Base-by-base conservation (phyloP, 305 asterid genomes). In the Solanum hybrid region DNA sequence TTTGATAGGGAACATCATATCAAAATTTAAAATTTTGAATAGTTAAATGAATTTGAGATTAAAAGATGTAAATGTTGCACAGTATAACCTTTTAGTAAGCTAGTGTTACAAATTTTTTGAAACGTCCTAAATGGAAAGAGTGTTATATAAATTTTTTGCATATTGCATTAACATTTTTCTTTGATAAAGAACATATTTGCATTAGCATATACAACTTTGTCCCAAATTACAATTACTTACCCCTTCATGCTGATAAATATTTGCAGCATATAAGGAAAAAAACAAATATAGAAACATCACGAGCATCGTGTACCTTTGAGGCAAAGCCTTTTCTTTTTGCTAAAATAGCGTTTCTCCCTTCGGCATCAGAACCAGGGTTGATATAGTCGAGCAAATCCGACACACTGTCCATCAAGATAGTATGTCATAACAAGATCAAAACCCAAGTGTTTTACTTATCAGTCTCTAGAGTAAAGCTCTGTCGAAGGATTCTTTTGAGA, bases 311-410 rank as follows among this genome's bases (percentile, higher is more conserved):
- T 82, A 97, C 99, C 99, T 96, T 97, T 20, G 93, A 91, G 42
- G 92, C 60, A 91, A 88, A 94, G 89, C 87, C 94, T 93, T 93
- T 96, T 93, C 97, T 95, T 94, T 91, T 96, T 87, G 94, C 84
- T 35, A 34, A 40, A 35, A 92, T 90, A 40, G 92, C 92, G 85
- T 94, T 96, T 93, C 92, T 96, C 89, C 95, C 99, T 90, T 96
- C 93, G 90, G 95, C 93, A 95, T 95, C 97, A 36, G 94, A 94
- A 92, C 93, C 94, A 51, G 98, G 99, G 91, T 94, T 96, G 85
- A 97, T 96, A 95, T 95, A 97, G 94, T 97, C 99, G 12, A 96
- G 98, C 94, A 97, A 94, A 95, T 96, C 99, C n/a, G 99, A 96
- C 73, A 84, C 87, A 84, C 87, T 84, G 87, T 29, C 72, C 71